Evolutionary conservation across 1,284 basidiomycete species (phyloP).

Genomic region (Heterobasidion occidentale): DNA sequence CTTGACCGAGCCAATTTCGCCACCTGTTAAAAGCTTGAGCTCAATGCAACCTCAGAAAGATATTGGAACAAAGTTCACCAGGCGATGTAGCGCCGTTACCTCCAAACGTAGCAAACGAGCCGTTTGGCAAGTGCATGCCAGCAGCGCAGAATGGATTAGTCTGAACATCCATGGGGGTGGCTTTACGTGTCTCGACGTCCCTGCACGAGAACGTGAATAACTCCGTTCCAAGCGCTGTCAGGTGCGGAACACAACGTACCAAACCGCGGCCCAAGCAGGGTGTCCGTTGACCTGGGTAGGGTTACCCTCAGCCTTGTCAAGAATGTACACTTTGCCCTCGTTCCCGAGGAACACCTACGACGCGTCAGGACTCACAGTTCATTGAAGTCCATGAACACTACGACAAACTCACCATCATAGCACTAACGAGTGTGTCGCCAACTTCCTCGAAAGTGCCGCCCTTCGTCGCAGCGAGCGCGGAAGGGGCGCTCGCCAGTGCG

Average conservation of each 20-base stretch:
- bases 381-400: background rate
- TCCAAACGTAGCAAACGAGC: constrained; percentile 35
- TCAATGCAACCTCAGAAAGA: no score
- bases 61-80: background rate
- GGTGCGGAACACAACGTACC: constrained; percentile 13
- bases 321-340: constrained; percentile 34
- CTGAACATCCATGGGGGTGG: constrained; percentile 58
- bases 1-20: constrained; percentile 31
- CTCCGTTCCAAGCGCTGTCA: background rate
- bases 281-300: constrained; percentile 38
- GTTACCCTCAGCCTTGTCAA: constrained; percentile 48
- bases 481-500: constrained; percentile 24
- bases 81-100: constrained; percentile 61
- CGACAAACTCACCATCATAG: constrained; percentile 49
- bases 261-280: constrained; percentile 30
- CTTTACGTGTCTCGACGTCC: constrained; percentile 12
- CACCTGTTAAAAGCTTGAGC: constrained; percentile 29
- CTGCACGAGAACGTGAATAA: background rate
- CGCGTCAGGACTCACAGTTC: background rate
- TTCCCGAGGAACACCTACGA: constrained; percentile 38
- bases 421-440: constrained; percentile 49
- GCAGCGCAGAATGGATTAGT: constrained; percentile 84
- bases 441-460: constrained; percentile 36
- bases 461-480: constrained; percentile 23
- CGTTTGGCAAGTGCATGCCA: constrained; percentile 44